Base-by-base conservation (phyloP, 2,329 filamentous ascomycete genomes). In the Xylaria sp. region DNA sequence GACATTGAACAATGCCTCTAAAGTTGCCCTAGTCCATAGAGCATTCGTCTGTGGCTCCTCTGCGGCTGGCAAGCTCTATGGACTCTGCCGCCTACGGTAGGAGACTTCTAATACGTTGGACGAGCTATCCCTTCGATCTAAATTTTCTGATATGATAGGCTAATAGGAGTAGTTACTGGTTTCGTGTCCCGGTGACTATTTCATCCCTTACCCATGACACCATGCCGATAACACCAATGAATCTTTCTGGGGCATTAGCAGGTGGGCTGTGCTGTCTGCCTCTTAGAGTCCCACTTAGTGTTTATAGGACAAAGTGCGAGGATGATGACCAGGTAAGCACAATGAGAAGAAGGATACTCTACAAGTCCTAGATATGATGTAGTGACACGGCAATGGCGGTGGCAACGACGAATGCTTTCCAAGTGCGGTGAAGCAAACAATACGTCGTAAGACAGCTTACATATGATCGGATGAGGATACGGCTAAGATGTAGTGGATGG, bases 281-380 rank as follows among this genome's bases (percentile, higher is more conserved):
- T 52, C 23, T 28, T 52, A 31, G 8, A 31, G 51, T 54, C 51
- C 51, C 51, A 54, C 51, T 54, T 54, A 54, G 25, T 33, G 28
- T 54, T 54, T n/a, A 8, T n/a, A 33, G 15, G 3, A 12, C 2
- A n/a, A 33, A 54, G 25, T 3, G 13, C 12, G 15, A 46, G 4
- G 18, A 20, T 48, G 18, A 48, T 48, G n/a, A 8, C 15, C 10
- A 28, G 28, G 15, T 4, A 10, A 8, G 9, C 5, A 33, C 10
- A 54, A 54, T 33, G 8, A 33, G 51, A 33, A 31, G 48, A 33
- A 52, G 1, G 9, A 12, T 2, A 33, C 10, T 7, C 2, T 31
- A 33, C 33, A 33, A 20, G 46, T 10, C 48, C n/a, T 4, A 46
- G 51, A n/a, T 28, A 20, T 13, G 12, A n/a, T 54, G 9, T 28